These are phyloP conservation scores for Dictyostelium intermedium DNA, from an alignment of 78 protist genomes.

Conservation along the genomic window DNA sequence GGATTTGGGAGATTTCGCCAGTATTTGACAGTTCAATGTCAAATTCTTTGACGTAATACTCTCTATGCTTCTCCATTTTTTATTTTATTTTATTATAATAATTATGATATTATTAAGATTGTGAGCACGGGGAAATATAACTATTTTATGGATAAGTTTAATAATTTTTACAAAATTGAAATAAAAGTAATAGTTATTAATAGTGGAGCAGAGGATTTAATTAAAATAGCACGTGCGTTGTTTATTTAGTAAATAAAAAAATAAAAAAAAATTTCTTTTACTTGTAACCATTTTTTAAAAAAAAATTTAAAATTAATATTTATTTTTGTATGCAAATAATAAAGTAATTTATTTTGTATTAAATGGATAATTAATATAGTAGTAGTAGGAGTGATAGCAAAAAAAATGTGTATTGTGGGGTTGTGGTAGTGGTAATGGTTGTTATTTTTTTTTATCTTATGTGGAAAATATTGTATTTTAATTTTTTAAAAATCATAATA, in stretches of 20 bases:
- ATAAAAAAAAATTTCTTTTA: not conserved
- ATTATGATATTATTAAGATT: no score
- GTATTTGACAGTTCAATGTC: slow-evolving; percentile 15
- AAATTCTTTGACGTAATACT: slow-evolving; percentile 35
- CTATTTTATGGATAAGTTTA: no score
- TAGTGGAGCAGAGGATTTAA: not conserved
- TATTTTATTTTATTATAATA: not conserved
- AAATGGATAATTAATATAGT: not conserved
- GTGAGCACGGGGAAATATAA: no score
- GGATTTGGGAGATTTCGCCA: slow-evolving; percentile 3
- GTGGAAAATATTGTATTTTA: not conserved
- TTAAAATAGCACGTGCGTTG: not conserved
- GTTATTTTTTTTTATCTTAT: not conserved
- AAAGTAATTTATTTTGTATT: not conserved
- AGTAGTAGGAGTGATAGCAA: not conserved
- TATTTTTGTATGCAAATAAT: not conserved
- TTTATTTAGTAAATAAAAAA: not conserved
- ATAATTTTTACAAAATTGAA: no score
- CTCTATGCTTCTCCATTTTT: not conserved
- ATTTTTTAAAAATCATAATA: not conserved
- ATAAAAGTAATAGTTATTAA: not conserved
- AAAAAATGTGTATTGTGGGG: not conserved
- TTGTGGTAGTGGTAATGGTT: not conserved
- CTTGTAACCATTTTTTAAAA: not conserved
- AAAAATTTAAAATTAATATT: not conserved